phyloP scores from a whole-genome alignment of 2,329 filamentous ascomycete species.

The Botryosphaeria dothidea region DNA sequence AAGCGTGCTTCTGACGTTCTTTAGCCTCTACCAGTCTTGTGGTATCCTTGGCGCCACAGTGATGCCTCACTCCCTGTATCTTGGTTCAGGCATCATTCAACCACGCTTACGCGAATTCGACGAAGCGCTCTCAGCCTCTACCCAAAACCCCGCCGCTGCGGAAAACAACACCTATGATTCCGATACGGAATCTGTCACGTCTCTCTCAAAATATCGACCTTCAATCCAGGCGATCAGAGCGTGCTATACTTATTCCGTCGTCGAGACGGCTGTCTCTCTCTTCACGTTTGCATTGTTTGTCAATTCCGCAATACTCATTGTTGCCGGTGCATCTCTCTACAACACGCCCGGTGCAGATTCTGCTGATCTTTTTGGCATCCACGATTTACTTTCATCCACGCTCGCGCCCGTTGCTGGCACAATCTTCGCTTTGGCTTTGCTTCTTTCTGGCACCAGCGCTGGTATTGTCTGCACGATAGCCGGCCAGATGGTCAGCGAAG shows the following conservation, averaged over 20 bases:
- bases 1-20: conserved; percentile 16
- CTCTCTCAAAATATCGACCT: conserved; percentile 66
- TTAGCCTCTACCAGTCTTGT: conserved; percentile 62
- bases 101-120: conserved; percentile 46
- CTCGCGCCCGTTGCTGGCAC: conserved; percentile 76
- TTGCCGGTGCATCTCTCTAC: conserved; percentile 71
- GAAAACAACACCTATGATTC: conserved; percentile 23
- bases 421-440: conserved; percentile 78
- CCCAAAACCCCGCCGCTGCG: conserved; percentile 10
- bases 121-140: conserved; percentile 18
- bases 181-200: conserved; percentile 41
- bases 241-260: conserved; percentile 72
- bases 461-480: conserved; percentile 89
- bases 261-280: conserved; percentile 70
- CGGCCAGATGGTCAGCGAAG: conserved; percentile 86
- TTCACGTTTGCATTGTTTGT: conserved; percentile 85
- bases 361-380: conserved; percentile 82
- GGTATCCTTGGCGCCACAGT: conserved; percentile 75
- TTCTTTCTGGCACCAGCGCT: conserved; percentile 77
- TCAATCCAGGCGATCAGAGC: conserved; percentile 71
- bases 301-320: conserved; percentile 79
- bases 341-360: conserved; percentile 54
- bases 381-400: conserved; percentile 66
- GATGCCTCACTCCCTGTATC: conserved; percentile 62
- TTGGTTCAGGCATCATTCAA: conserved; percentile 59